A percentile compares a stretch with the other conserved stretches of the same genome.
Conservation (phyloP, 225 moss, liverwort and hornwort genomes). For the Pseudisothecium myosuroides region DNA sequence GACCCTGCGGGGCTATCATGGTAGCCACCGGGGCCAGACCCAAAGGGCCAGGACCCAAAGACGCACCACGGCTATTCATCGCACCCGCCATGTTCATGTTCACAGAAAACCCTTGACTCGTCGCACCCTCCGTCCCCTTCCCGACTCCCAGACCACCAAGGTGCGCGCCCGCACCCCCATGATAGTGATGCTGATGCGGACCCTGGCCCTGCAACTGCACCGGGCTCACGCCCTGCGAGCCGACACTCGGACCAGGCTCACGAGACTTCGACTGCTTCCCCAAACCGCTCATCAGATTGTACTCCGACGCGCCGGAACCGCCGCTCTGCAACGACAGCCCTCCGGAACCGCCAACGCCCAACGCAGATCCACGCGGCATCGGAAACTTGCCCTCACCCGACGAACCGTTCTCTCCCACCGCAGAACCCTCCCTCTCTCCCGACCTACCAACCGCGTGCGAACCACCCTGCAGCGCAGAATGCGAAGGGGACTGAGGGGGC, state of each 20-base stretch:
- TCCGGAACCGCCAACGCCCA: conserved; percentile 10
- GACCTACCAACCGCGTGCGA: conserved; percentile 30
- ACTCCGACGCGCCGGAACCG: conserved; percentile 16
- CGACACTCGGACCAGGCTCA: conserved; percentile 2
- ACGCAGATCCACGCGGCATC: conserved; percentile 21
- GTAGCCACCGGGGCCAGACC: conserved; percentile 81
- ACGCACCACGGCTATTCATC: conserved; percentile 30
- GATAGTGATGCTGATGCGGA: conserved; percentile 22
- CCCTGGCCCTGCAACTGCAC: conserved; percentile 4
- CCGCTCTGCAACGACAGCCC: conserved; percentile 12
- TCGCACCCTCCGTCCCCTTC: conserved; percentile 50
- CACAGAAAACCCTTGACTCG: conserved; percentile 35
- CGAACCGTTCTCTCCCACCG: conserved; percentile 41
- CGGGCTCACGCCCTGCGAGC: not conserved
- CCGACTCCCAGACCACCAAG: not conserved
- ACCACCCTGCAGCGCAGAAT: conserved; percentile 22
- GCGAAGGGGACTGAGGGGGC: conserved; percentile 39
- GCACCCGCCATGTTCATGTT: conserved; percentile 37
- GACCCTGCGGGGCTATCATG: conserved; percentile 91
- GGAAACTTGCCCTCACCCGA: conserved; percentile 52
- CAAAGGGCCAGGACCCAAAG: conserved; percentile 71
- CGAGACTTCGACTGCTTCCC: conserved; percentile 47
- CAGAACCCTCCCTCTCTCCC: conserved; percentile 39
- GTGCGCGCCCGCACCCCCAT: not conserved
- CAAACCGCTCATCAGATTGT: conserved; percentile 29